phyloP scores from a whole-genome alignment of 306 rosid genomes.

The Canavalia gladiata region DNA sequence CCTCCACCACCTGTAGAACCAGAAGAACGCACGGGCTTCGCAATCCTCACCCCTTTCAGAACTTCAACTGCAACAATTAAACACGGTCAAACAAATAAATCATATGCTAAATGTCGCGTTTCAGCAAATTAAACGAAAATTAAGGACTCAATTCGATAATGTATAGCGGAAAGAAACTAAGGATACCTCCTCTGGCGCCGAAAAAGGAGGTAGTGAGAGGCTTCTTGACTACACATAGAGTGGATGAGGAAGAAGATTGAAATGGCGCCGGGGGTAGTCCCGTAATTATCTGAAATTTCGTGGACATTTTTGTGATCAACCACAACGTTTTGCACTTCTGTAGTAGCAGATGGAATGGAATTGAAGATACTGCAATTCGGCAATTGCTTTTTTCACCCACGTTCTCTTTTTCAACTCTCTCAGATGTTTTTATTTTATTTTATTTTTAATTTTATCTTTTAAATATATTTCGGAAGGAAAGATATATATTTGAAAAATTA shows the following conservation, averaged over 20 bases:
- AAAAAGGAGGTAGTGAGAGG: conserved; percentile 72
- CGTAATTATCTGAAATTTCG: conserved; percentile 69
- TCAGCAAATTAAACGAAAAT: neutral
- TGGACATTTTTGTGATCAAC: conserved; percentile 64
- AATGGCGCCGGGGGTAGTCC: conserved; percentile 60
- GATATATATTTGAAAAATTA: too few species aligned
- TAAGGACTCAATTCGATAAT: neutral
- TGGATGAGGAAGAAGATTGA: conserved; percentile 62
- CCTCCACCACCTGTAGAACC: conserved; percentile 58
- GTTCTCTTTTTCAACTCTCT: too few species aligned
- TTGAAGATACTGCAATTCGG: conserved; percentile 42
- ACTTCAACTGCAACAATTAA: conserved; percentile 33
- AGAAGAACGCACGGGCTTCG: conserved; percentile 50
- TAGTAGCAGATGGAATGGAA: conserved; percentile 34
- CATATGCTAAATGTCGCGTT: neutral
- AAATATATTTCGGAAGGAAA: too few species aligned
- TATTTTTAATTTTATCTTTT: too few species aligned
- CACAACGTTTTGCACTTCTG: neutral
- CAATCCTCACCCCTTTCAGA: conserved; percentile 59
- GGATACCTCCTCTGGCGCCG: conserved; percentile 59
- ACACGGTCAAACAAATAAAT: neutral
- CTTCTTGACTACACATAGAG: conserved; percentile 55
- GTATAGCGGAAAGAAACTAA: neutral
- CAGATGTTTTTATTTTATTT: too few species aligned
- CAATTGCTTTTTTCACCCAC: too few species aligned